phyloP scores from a whole-genome alignment of 2,329 filamentous ascomycete genomes.

The Colletotrichum siamense region DNA sequence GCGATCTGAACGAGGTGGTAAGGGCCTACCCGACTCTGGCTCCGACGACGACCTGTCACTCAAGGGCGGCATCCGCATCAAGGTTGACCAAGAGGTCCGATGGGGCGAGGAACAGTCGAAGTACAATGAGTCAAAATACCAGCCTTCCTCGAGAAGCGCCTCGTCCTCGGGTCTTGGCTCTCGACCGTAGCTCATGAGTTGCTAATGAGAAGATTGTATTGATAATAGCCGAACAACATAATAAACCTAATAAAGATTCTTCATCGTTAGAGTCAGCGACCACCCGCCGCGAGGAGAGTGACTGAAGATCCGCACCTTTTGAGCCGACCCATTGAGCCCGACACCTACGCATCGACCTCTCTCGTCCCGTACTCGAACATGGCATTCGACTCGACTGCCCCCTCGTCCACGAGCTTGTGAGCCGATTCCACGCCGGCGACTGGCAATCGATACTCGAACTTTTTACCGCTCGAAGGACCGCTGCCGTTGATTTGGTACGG shows the following conservation, averaged over 20 bases:
- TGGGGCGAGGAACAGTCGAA: not conserved
- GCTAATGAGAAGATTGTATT: not conserved
- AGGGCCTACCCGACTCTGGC: not conserved
- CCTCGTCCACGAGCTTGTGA: conserved; percentile 35
- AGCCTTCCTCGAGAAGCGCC: not conserved
- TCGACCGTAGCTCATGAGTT: not conserved
- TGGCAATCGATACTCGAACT: conserved; percentile 35
- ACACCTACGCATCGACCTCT: conserved; percentile 11
- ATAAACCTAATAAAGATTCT: not conserved
- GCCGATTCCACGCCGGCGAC: conserved; percentile 36
- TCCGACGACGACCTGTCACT: not conserved
- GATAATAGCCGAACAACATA: not conserved
- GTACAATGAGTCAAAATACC: not conserved
- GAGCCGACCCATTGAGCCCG: not conserved
- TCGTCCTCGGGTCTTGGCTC: not conserved
- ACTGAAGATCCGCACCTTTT: not conserved
- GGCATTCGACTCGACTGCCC: conserved; percentile 34
- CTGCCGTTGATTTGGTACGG: conserved; percentile 37
- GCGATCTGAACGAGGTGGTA: not conserved
- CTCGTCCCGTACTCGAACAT: conserved; percentile 29
- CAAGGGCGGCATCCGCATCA: conserved; percentile 5
- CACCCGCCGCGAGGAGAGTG: not conserved
- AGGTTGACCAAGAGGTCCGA: conserved; percentile 9
- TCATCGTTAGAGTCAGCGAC: not conserved
- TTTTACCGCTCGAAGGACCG: conserved; percentile 7